phyloP scores from a whole-genome alignment of 2,329 filamentous ascomycete genomes.

The Acrocalymma vagum region DNA sequence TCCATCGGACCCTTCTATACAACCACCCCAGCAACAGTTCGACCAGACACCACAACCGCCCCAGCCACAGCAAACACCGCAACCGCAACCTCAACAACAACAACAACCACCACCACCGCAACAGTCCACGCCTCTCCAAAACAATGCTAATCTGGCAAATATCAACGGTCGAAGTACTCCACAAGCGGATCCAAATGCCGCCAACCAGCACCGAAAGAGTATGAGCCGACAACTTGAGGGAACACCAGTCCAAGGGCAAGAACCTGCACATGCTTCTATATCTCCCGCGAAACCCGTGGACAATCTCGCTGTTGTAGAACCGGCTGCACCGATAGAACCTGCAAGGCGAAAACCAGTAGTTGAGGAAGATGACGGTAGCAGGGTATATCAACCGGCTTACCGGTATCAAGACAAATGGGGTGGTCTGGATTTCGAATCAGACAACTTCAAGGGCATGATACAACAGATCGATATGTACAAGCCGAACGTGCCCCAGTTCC shows the following conservation, averaged over 20 bases:
- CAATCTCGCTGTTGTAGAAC: slow-evolving; percentile 22
- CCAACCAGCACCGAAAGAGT: slow-evolving; percentile 45
- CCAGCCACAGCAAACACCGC: slow-evolving; percentile 18
- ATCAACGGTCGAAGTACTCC: slow-evolving; percentile 58
- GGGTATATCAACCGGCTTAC: slow-evolving; percentile 39
- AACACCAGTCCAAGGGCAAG: slow-evolving; percentile 42
- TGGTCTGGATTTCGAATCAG: slow-evolving; percentile 50
- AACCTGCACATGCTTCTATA: slow-evolving; percentile 32
- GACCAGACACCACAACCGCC: slow-evolving; percentile 31
- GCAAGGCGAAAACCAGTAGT: slow-evolving; percentile 35
- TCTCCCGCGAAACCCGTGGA: slow-evolving; percentile 41
- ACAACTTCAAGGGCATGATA: slow-evolving; percentile 76
- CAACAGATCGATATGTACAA: slow-evolving; percentile 72
- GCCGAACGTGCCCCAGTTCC: slow-evolving; percentile 76
- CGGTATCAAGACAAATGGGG: slow-evolving; percentile 38
- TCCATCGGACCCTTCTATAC: slow-evolving; percentile 18
- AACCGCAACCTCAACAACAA: slow-evolving; percentile 29
- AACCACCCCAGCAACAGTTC: slow-evolving; percentile 26
- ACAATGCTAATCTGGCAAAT: slow-evolving; percentile 56
- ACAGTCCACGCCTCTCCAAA: slow-evolving; percentile 54
- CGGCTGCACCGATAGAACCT: slow-evolving; percentile 17
- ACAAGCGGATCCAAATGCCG: slow-evolving; percentile 43
- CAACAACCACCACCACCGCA: slow-evolving; percentile 38
- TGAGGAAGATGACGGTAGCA: slow-evolving; percentile 36
- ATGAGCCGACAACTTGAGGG: slow-evolving; percentile 45